A percentile compares a stretch with the other conserved stretches of the same genome.
Evolutionary conservation across 805 yeast species (phyloP).

Genomic region (Torulaspora delbrueckii): DNA sequence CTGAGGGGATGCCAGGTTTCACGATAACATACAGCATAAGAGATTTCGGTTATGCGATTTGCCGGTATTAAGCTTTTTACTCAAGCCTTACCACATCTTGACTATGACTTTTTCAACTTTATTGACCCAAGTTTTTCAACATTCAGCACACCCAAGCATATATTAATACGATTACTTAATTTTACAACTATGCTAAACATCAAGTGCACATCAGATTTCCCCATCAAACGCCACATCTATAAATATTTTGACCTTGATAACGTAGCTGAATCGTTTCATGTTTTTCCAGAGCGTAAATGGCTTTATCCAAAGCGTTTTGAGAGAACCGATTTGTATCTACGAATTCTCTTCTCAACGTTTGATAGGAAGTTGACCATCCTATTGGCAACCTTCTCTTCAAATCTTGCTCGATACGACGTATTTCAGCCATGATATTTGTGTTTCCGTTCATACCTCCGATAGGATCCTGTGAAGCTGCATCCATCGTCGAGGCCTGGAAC

Average conservation of each 20-base stretch:
- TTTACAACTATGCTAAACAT: constrained; percentile 1
- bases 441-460: constrained; percentile 49
- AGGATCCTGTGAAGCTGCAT: constrained; percentile 60
- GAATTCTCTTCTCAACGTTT: constrained; percentile 77
- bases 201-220: too few relatives aligned
- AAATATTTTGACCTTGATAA: constrained; percentile 77
- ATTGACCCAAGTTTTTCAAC: neutral
- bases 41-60: neutral
- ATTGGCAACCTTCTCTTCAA: constrained; percentile 86
- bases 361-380: constrained; percentile 92
- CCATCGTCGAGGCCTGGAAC: constrained; percentile 96
- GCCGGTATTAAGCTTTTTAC: neutral
- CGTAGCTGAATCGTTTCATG: constrained; percentile 84
- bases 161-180: neutral
- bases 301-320: constrained; percentile 73
- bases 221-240: constrained; percentile 61
- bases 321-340: constrained; percentile 59
- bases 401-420: constrained; percentile 74
- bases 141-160: constrained; percentile 2
- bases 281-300: constrained; percentile 74
- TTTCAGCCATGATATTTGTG: constrained; percentile 61
- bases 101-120: neutral
- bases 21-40: constrained; percentile 7
- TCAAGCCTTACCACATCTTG: neutral
- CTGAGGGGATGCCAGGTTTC: neutral